Conservation (phyloP, 2,329 filamentous ascomycete species). For the Paraphaeosphaeria sporulosa region DNA sequence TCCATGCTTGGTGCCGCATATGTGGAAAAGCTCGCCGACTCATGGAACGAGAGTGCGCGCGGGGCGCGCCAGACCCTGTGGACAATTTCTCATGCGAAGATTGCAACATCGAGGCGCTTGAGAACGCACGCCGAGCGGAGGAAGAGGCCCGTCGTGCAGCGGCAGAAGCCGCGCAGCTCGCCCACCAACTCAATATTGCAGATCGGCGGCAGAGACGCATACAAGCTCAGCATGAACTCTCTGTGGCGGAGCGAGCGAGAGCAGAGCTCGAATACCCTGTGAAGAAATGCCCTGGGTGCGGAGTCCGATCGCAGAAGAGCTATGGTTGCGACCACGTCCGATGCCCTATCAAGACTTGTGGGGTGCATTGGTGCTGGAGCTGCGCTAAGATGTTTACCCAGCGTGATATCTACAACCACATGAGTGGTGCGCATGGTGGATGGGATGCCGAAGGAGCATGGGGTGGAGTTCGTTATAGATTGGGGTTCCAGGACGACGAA, state of each 20-base stretch:
- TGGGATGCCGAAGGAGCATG: conserved; percentile 2
- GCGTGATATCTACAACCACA: conserved; percentile 50
- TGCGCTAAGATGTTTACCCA: conserved; percentile 43
- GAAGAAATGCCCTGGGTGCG: conserved; percentile 49
- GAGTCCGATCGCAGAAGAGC: conserved; percentile 47
- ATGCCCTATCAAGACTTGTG: conserved; percentile 42
- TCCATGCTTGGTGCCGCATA: conserved; percentile 58
- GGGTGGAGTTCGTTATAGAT: neutral
- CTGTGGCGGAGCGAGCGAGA: conserved; percentile 19
- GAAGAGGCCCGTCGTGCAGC: conserved; percentile 19
- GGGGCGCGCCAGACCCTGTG: conserved; percentile 50
- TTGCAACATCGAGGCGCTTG: conserved; percentile 35
- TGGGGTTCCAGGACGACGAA: neutral
- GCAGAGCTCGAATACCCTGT: conserved; percentile 35
- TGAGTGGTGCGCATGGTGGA: conserved; percentile 30
- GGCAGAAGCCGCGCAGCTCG: conserved; percentile 6
- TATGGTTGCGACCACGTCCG: conserved; percentile 50
- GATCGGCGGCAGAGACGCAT: neutral
- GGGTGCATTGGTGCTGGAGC: conserved; percentile 53
- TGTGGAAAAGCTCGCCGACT: conserved; percentile 55
- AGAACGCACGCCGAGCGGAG: conserved; percentile 19
- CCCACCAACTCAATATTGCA: neutral
- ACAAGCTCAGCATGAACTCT: conserved; percentile 5
- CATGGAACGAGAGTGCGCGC: conserved; percentile 55
- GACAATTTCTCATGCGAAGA: conserved; percentile 53